These are phyloP conservation scores for Rhypophila decipiens DNA, from an alignment of 495 filamentous ascomycete species.

Conservation along the genomic window DNA sequence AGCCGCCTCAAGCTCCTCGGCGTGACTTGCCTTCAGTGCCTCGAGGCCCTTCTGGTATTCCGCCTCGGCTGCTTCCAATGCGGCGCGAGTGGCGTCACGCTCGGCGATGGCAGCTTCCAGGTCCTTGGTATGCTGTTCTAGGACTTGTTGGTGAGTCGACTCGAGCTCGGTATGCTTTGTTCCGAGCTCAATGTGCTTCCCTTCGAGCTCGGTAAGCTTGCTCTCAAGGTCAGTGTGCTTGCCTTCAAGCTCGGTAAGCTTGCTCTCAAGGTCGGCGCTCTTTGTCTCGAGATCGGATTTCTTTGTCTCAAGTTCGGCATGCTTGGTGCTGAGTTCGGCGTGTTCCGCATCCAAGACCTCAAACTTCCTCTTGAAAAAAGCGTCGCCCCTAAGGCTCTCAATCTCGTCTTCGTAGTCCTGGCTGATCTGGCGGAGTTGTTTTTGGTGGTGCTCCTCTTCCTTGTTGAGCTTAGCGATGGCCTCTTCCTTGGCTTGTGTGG, in stretches of 20 bases:
- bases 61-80: constrained; percentile 34
- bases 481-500: constrained; percentile 36
- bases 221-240: constrained; percentile 50
- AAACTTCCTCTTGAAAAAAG: constrained; percentile 49
- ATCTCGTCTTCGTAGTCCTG: constrained; percentile 52
- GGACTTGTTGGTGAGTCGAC: no score
- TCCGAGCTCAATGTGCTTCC: constrained; percentile 37
- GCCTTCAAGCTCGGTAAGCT: no score
- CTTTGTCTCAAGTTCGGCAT: no score
- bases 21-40: constrained; percentile 37
- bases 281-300: no score
- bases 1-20: constrained; percentile 37
- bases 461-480: constrained; percentile 40
- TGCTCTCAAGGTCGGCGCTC: no score
- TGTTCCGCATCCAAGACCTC: constrained; percentile 44
- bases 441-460: constrained; percentile 41
- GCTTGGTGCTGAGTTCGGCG: constrained; percentile 33
- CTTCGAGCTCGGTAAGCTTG: constrained; percentile 44
- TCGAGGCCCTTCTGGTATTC: constrained; percentile 38
- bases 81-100: constrained; percentile 25
- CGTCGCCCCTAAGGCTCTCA: constrained; percentile 49
- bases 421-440: constrained; percentile 44
- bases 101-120: constrained; percentile 33
- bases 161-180: constrained; percentile 36
- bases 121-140: constrained; percentile 29